Evolutionary conservation across 192 early-diverging fungal species (phyloP).

Genomic region (Linnemannia hyalina): DNA sequence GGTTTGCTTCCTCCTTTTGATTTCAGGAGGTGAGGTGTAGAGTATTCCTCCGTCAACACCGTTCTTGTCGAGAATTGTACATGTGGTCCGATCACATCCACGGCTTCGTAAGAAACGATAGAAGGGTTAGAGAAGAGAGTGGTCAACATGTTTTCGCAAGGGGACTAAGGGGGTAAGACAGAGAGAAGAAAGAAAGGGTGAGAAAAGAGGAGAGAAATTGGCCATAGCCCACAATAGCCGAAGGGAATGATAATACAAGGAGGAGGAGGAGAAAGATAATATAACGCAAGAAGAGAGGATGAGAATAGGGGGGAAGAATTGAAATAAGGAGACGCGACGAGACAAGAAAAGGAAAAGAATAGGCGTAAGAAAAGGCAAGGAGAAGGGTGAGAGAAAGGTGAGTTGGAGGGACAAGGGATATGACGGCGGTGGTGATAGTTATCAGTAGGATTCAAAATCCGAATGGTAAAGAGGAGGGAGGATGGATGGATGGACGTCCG

Average conservation of each 20-base stretch:
- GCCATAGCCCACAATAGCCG: background rate
- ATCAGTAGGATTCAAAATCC: background rate
- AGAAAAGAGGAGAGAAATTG: background rate
- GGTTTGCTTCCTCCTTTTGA: background rate
- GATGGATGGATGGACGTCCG: background rate
- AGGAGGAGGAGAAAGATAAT: background rate
- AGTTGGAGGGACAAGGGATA: background rate
- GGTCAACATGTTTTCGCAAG: slow-evolving; percentile 13
- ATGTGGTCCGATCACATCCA: slow-evolving; percentile 16
- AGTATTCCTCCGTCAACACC: no score
- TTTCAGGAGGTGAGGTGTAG: background rate
- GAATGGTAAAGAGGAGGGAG: background rate
- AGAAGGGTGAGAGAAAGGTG: background rate
- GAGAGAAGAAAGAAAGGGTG: background rate
- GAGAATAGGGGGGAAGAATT: slow-evolving; percentile 25
- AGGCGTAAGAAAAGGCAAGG: background rate
- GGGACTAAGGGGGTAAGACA: background rate
- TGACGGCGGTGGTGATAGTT: background rate
- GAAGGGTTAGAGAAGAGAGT: background rate
- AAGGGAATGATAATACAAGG: background rate
- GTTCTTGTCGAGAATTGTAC: background rate
- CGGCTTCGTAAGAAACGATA: background rate
- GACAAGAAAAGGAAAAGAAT: background rate
- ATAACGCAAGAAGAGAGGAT: background rate
- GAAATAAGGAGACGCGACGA: slow-evolving; percentile 22